Evolutionary conservation across 176 grass and related monocot species (phyloP).

Genomic region (Carex kokanica): DNA sequence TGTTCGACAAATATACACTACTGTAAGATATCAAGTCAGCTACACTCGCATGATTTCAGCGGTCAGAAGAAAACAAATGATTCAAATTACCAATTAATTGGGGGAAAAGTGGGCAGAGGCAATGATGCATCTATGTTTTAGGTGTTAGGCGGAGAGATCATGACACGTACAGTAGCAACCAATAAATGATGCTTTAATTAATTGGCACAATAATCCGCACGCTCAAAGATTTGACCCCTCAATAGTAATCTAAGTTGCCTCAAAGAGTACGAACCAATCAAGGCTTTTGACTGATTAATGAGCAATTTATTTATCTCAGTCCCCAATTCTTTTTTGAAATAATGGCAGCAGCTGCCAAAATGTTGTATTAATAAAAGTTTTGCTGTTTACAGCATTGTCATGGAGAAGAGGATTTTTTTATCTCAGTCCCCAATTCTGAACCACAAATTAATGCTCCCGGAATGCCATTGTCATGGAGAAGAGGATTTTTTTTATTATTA

Average conservation of each 20-base stretch:
- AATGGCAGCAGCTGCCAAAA: too few species aligned
- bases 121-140: constrained; percentile 7
- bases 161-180: neutral
- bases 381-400: too few species aligned
- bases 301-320: neutral
- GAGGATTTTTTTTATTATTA: neutral
- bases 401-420: too few species aligned
- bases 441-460: too few species aligned
- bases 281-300: neutral
- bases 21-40: neutral
- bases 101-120: neutral
- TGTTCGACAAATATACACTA: too few species aligned
- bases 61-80: neutral
- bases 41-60: neutral
- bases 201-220: neutral
- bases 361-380: too few species aligned
- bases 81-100: too few species aligned
- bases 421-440: too few species aligned
- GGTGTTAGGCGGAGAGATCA: constrained; percentile 12
- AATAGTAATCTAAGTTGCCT: neutral
- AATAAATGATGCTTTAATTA: constrained; percentile 17
- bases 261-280: constrained; percentile 2
- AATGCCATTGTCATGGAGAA: too few species aligned
- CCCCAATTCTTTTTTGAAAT: too few species aligned
- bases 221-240: neutral